phyloP scores from a whole-genome alignment of 257 asterid species.

The Linderniella brevidens region DNA sequence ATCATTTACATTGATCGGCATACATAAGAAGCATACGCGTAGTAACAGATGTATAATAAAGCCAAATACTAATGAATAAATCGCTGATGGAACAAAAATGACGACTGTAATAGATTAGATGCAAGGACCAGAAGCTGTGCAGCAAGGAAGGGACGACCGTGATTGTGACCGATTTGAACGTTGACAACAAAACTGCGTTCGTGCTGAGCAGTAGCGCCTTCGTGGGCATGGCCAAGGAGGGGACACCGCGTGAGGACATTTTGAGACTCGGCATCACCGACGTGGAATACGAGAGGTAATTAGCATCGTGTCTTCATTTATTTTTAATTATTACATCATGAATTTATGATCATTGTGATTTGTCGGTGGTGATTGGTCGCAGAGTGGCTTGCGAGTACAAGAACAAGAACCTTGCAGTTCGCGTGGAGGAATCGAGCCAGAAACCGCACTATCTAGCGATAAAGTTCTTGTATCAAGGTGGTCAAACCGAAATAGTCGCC shows the following conservation, averaged over 20 bases:
- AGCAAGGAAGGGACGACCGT: slow-evolving; percentile 32
- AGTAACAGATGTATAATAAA: too few relatives aligned
- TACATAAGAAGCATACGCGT: too few relatives aligned
- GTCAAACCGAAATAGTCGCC: slow-evolving; percentile 57
- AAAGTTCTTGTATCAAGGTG: slow-evolving; percentile 54
- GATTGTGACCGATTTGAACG: slow-evolving; percentile 36
- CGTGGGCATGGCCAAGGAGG: slow-evolving; percentile 10
- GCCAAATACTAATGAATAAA: too few relatives aligned
- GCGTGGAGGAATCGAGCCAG: slow-evolving; percentile 67
- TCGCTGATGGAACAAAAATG: neutral
- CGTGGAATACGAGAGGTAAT: slow-evolving; percentile 57
- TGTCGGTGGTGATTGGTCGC: neutral
- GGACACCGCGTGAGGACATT: slow-evolving; percentile 21
- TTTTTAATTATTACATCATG: neutral
- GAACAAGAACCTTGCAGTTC: slow-evolving; percentile 36
- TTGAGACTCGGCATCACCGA: slow-evolving; percentile 37
- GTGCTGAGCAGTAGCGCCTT: slow-evolving; percentile 64
- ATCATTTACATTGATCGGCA: too few relatives aligned
- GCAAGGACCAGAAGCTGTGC: slow-evolving; percentile 33
- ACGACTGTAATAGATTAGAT: slow-evolving; percentile 33
- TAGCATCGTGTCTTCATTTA: neutral
- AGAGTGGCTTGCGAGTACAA: slow-evolving; percentile 58
- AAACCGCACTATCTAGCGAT: slow-evolving; percentile 50
- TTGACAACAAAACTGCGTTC: slow-evolving; percentile 36
- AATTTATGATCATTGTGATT: too few relatives aligned